Conservation (phyloP, 2,329 filamentous ascomycete species). For the Claviceps sp. region DNA sequence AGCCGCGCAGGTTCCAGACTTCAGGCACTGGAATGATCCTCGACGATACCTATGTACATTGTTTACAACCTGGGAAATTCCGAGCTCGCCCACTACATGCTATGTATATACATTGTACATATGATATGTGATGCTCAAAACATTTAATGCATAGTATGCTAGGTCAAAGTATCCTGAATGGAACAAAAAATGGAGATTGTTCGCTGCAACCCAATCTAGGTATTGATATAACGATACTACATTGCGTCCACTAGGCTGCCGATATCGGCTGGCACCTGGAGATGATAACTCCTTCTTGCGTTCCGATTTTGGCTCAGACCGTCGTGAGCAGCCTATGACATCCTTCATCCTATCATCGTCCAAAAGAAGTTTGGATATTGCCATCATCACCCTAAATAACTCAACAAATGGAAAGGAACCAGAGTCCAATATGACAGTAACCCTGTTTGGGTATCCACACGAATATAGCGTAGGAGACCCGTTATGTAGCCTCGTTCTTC, state of each 20-base stretch:
- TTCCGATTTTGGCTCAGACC: not conserved
- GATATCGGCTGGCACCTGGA: not conserved
- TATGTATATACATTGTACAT: too few species aligned
- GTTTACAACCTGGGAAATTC: too few species aligned
- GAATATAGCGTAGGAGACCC: not conserved
- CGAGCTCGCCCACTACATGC: too few species aligned
- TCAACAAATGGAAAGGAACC: too few species aligned
- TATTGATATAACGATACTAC: not conserved
- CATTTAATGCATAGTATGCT: not conserved
- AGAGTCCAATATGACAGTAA: not conserved
- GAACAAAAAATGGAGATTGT: not conserved
- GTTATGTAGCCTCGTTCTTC: constrained; percentile 1
- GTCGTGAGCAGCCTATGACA: not conserved
- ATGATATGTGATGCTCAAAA: too few species aligned
- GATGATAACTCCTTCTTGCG: not conserved
- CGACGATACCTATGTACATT: too few species aligned
- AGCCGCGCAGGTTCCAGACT: too few species aligned
- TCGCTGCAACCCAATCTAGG: not conserved
- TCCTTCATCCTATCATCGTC: not conserved
- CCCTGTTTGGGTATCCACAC: not conserved
- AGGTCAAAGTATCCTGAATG: not conserved
- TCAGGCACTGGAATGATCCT: too few species aligned
- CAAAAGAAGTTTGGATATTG: not conserved
- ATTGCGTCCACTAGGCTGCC: not conserved
- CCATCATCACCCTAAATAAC: too few species aligned